Evolutionary conservation across 1,139 yeast species (phyloP), one percentile per base, ranked within the genome.

Genomic region (Hemisphaericaspora xylanilytica): DNA sequence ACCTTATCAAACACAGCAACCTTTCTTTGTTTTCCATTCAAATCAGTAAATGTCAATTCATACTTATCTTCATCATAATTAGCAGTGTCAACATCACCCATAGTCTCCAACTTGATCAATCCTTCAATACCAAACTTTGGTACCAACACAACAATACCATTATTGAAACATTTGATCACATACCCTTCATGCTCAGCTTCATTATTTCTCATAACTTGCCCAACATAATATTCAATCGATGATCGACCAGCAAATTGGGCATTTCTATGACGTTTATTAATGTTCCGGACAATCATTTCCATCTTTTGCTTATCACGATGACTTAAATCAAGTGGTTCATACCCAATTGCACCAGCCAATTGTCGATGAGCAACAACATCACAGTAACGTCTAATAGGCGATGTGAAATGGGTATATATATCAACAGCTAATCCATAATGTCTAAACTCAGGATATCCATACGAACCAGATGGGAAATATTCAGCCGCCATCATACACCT

Each of bases 401-500:
- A 89, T 1, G 99, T 94, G 70, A 90, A 94, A 73, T 94, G 99
- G 0, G 99, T 94, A 63, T 94, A 94, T 34, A 94, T 94, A 53
- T 89, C 97, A 39, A 92, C 90, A 1, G 99, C 99, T 44, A 94
- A 74, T 58, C 99, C 99, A 63, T 94, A 94, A 71, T 94, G 99
- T 45, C 83, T 81, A 67, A 88, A 94, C 49, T 94, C 98, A n/a
- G 95, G 81, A 55, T 87, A 87, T 6, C 95, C 87, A 54, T 75
- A 87, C 12, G 85, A 80, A n/a, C 99, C 98, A 0, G 96, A 79
- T 6, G 95, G 82, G 70, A 94, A 94, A 59, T 94, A 94, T 56
- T 92, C 97, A 2, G 99, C 99, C 2, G 98, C 96, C 85, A 89
- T 87, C 98, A 94, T 94, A 66, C 98, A 92, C 56, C 99, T 78